Percentiles rank a stretch among this genome's conserved stretches.
These are phyloP conservation scores for Malassezia vespertilionis DNA, from an alignment of 1,284 basidiomycete species.

Conservation along the genomic window DNA sequence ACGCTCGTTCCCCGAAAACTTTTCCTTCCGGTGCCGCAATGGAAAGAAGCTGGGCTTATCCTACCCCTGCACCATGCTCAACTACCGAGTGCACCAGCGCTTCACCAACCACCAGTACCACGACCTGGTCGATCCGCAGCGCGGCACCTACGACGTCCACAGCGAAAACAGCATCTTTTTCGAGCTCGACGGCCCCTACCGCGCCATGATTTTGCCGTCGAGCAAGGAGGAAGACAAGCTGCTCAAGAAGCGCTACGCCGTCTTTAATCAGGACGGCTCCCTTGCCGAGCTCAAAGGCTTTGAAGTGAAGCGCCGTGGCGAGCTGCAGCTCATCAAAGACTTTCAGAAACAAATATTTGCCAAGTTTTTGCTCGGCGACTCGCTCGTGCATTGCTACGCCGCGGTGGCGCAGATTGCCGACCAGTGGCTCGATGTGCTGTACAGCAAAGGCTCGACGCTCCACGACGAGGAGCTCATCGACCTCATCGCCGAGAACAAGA, in stretches of 20 bases:
- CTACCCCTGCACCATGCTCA: constrained; percentile 99
- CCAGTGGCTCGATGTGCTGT: constrained; percentile 94
- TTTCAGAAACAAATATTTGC: constrained; percentile 99
- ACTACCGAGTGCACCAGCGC: constrained; percentile 85
- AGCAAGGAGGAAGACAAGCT: constrained; percentile 99
- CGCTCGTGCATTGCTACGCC: constrained; percentile 87
- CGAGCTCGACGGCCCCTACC: constrained; percentile 96
- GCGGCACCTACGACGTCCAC: constrained; percentile 70
- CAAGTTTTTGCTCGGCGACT: constrained; percentile 83
- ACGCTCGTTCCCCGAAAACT: constrained; percentile 93
- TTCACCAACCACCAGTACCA: constrained; percentile 99
- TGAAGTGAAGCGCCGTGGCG: constrained; percentile 94
- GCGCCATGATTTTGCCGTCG: constrained; percentile 96
- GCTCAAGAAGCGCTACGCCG: constrained; percentile 96
- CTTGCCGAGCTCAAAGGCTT: constrained; percentile 97
- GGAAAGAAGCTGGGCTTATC: constrained; percentile 84
- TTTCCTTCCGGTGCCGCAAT: constrained; percentile 77
- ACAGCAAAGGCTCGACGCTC: constrained; percentile 70
- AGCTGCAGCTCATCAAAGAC: constrained; percentile 97
- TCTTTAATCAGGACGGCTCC: constrained; percentile 97
- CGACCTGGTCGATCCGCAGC: constrained; percentile 58
- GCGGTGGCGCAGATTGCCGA: constrained; percentile 88
- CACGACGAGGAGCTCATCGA: constrained; percentile 88
- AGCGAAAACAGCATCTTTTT: constrained; percentile 99
- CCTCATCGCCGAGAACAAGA: constrained; percentile 94